Evolutionary conservation across 2,329 filamentous ascomycete genomes (phyloP).

Genomic region (Diplodia mutila): DNA sequence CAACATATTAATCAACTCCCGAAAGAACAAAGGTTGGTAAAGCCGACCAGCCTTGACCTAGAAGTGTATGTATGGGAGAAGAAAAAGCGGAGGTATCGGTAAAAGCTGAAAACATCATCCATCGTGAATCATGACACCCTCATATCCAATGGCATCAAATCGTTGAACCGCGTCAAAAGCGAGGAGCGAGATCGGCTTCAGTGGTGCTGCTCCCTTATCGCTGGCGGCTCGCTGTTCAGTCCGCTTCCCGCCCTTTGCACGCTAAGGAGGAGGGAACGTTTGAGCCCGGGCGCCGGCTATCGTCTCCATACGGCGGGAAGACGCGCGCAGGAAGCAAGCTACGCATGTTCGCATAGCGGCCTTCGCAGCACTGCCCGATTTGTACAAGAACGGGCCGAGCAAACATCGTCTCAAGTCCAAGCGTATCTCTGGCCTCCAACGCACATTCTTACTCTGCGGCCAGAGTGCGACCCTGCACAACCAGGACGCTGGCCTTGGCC

Average conservation of each 20-base stretch:
- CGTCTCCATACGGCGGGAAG: neutral
- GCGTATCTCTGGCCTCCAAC: neutral
- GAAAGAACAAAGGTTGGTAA: too few species aligned
- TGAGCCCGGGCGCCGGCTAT: neutral
- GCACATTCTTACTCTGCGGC: neutral
- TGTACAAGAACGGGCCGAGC: neutral
- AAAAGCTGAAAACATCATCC: neutral
- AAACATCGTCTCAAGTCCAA: neutral
- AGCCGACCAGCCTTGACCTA: too few species aligned
- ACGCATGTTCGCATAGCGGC: too few species aligned
- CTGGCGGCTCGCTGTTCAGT: conserved; percentile 5
- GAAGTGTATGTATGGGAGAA: neutral
- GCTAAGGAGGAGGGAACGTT: too few species aligned
- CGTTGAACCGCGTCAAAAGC: too few species aligned
- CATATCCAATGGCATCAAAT: neutral
- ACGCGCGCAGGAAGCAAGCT: neutral
- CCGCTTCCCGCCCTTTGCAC: neutral
- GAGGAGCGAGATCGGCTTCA: too few species aligned
- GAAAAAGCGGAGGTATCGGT: conserved; percentile 10
- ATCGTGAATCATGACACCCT: conserved; percentile 11
- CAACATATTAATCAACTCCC: neutral
- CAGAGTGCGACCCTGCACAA: conserved; percentile 60
- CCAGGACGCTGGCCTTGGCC: conserved; percentile 68
- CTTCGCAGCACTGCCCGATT: neutral
- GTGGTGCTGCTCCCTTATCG: neutral